Evolutionary conservation across 73 alveolate species (phyloP).

Genomic region (Paramecium caudatum): DNA sequence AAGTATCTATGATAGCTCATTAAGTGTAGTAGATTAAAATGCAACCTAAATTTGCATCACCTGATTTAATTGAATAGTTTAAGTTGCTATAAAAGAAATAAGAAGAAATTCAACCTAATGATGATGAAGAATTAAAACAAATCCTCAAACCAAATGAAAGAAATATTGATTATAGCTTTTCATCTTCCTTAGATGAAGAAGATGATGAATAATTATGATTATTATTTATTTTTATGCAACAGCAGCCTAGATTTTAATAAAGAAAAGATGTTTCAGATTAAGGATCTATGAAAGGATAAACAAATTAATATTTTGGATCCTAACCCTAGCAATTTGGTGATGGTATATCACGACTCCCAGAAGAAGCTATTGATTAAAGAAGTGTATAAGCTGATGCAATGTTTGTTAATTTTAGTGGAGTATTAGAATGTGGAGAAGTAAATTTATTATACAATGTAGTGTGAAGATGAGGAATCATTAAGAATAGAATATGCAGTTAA

Average conservation of each 20-base stretch:
- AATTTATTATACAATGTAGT: neutral
- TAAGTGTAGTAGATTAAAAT: neutral
- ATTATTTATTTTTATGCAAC: too few relatives aligned
- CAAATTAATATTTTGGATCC: slow-evolving; percentile 20
- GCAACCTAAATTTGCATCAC: slow-evolving; percentile 17
- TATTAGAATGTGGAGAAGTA: slow-evolving; percentile 77
- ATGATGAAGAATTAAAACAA: too few relatives aligned
- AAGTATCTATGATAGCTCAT: neutral
- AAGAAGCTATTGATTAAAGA: slow-evolving; percentile 21
- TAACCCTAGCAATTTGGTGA: slow-evolving; percentile 8
- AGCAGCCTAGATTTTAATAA: too few relatives aligned
- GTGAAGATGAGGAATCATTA: slow-evolving; percentile 73
- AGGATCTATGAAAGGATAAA: slow-evolving; percentile 31
- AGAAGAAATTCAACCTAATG: too few relatives aligned
- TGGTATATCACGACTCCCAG: slow-evolving; percentile 20
- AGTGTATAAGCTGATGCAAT: slow-evolving; percentile 38
- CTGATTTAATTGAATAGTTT: too few relatives aligned
- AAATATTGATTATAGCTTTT: slow-evolving; percentile 21
- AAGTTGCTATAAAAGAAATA: too few relatives aligned
- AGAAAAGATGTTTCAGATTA: slow-evolving; percentile 49
- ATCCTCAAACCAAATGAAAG: neutral
- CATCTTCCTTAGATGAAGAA: neutral
- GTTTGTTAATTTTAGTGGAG: slow-evolving; percentile 74
- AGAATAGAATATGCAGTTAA: slow-evolving; percentile 69
- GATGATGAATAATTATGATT: neutral